phyloP scores from a whole-genome alignment of 1,139 yeast genomes.

The Candida smagusa region DNA sequence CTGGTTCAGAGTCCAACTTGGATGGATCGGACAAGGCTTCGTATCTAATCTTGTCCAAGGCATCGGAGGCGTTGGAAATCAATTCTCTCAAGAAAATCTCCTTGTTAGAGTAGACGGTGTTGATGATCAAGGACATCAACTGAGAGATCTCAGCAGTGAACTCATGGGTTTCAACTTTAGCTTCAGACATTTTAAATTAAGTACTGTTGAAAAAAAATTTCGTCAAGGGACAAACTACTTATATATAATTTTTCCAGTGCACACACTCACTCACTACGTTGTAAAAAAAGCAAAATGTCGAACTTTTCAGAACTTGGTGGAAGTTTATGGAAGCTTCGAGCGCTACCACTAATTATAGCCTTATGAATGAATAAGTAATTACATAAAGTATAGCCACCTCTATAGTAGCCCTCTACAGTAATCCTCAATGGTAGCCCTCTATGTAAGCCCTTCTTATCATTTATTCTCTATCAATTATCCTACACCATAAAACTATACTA shows the following conservation, averaged over 20 bases:
- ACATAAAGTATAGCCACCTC: no score
- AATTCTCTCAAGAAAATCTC: constrained; percentile 99
- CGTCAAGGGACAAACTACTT: constrained; percentile 2
- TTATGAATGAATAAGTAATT: no score
- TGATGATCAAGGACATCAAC: constrained; percentile 99
- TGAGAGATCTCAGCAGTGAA: constrained; percentile 99
- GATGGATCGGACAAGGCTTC: constrained; percentile 92
- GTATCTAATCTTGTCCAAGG: constrained; percentile 94
- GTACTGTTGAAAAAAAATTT: constrained; percentile 5
- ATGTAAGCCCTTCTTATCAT: no score
- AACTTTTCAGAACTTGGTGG: constrained; percentile 13
- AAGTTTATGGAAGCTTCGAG: constrained; percentile 7
- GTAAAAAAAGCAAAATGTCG: constrained; percentile 7
- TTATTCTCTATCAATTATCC: no score
- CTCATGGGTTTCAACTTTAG: constrained; percentile 79
- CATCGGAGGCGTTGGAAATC: constrained; percentile 97
- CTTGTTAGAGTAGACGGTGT: constrained; percentile 99
- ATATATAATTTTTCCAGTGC: constrained; percentile 6
- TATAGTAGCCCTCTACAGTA: no score
- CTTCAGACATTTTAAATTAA: constrained; percentile 46
- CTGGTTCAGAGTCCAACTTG: constrained; percentile 92
- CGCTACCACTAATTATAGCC: no score
- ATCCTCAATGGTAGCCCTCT: no score
- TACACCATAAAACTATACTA: no score
- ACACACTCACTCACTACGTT: constrained; percentile 1